These are phyloP conservation scores for Dunaliella primolecta DNA, from an alignment of 139 green algal genomes.

Conservation along the genomic window DNA sequence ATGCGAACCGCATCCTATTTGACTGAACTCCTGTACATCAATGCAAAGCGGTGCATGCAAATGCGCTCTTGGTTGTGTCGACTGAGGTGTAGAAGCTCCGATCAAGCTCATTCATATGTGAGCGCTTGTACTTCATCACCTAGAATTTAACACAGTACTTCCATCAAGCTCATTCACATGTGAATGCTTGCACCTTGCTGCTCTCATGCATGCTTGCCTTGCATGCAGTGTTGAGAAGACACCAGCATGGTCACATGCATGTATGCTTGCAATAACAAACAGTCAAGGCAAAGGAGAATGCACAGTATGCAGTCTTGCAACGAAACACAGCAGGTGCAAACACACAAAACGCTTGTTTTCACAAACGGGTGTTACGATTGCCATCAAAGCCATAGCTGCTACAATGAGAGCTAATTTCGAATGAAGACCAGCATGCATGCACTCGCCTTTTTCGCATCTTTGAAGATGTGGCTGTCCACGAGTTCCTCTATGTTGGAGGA, in stretches of 20 bases:
- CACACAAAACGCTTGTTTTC: neutral
- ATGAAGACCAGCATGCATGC: neutral
- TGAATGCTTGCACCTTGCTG: too few species aligned
- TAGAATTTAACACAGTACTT: too few species aligned
- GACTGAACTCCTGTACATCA: neutral
- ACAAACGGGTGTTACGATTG: neutral
- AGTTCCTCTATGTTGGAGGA: conserved; percentile 49
- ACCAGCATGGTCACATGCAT: too few species aligned
- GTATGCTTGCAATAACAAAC: neutral
- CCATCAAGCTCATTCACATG: too few species aligned
- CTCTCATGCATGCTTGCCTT: too few species aligned
- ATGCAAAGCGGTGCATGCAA: neutral
- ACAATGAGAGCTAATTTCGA: neutral
- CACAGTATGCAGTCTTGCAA: neutral
- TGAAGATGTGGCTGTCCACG: conserved; percentile 79
- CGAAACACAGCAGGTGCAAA: neutral
- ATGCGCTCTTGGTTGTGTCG: neutral
- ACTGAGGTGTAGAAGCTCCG: neutral
- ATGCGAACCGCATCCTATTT: neutral
- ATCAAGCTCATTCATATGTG: too few species aligned
- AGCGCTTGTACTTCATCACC: too few species aligned
- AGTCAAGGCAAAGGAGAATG: neutral
- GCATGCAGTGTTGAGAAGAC: too few species aligned
- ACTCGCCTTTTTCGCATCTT: conserved; percentile 3
- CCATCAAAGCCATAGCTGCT: too few species aligned